Evolutionary conservation across 75 land plant genomes (phyloP).

Genomic region (Selaginella moellendorffii): DNA sequence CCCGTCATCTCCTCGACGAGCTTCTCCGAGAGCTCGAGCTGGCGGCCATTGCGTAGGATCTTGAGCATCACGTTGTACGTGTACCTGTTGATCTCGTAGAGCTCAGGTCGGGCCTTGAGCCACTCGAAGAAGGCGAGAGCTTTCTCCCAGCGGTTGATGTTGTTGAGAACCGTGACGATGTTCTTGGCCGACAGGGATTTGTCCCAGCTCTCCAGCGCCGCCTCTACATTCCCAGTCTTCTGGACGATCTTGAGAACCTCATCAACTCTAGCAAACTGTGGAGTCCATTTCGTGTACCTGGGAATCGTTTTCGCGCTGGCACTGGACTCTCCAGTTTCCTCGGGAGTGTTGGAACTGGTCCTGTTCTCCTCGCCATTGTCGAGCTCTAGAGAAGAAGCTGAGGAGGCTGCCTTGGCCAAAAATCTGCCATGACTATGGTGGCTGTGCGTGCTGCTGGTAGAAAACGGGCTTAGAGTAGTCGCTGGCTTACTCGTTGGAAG

Average conservation of each 20-base stretch:
- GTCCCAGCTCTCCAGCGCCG: constrained; percentile 2
- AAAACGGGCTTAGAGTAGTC: too few relatives aligned
- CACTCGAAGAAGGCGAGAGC: constrained; percentile 42
- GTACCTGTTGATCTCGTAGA: constrained; percentile 38
- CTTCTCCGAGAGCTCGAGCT: constrained; percentile 43
- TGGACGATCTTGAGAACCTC: not conserved
- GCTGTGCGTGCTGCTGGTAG: too few relatives aligned
- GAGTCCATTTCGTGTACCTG: not conserved
- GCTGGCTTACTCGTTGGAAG: too few relatives aligned
- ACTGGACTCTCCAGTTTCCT: too few relatives aligned
- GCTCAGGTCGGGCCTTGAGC: constrained; percentile 33
- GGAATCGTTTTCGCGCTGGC: too few relatives aligned
- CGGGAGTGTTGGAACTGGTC: too few relatives aligned
- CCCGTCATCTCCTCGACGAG: constrained; percentile 57
- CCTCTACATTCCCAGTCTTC: not conserved
- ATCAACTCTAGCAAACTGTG: not conserved
- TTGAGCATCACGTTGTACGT: constrained; percentile 82
- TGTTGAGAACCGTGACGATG: constrained; percentile 41
- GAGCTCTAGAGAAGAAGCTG: too few relatives aligned
- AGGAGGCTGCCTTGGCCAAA: too few relatives aligned
- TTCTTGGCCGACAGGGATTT: constrained; percentile 30
- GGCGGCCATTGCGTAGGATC: constrained; percentile 47
- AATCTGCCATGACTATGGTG: too few relatives aligned
- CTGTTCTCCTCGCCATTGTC: too few relatives aligned
- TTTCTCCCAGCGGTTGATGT: constrained; percentile 42